These are phyloP conservation scores for Pyrenophora graminea DNA, from an alignment of 2,329 filamentous ascomycete genomes.

Conservation along the genomic window DNA sequence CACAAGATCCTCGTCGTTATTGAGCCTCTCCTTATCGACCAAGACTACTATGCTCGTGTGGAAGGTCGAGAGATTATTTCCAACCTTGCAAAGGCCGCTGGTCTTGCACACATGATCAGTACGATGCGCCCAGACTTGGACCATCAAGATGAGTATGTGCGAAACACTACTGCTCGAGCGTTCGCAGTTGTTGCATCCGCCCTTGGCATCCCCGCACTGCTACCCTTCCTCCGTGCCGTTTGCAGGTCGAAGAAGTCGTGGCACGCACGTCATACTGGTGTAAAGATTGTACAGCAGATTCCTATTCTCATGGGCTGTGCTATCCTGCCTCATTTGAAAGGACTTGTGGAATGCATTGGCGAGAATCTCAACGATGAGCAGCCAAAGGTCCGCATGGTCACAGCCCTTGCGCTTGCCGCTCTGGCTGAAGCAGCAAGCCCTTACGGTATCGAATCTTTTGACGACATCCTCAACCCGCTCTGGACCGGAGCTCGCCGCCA, in stretches of 20 bases:
- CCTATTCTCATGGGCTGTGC: constrained; percentile 98
- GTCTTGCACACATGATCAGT: constrained; percentile 97
- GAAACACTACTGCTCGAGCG: constrained; percentile 94
- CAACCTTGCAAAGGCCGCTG: constrained; percentile 94
- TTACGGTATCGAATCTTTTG: constrained; percentile 98
- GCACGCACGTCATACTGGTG: constrained; percentile 96
- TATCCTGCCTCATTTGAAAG: constrained; percentile 91
- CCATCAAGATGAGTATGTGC: constrained; percentile 96
- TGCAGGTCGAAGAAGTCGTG: constrained; percentile 99
- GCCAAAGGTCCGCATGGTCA: constrained; percentile 95
- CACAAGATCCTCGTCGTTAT: constrained; percentile 99
- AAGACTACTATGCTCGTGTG: constrained; percentile 98
- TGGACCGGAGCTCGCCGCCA: constrained; percentile 98
- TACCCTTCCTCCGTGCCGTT: constrained; percentile 93
- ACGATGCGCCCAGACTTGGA: constrained; percentile 99
- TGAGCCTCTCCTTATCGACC: constrained; percentile 97
- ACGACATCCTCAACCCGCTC: constrained; percentile 93
- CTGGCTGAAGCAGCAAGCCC: constrained; percentile 95
- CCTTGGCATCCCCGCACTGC: constrained; percentile 89
- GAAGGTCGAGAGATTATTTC: constrained; percentile 99
- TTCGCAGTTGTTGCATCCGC: constrained; percentile 97
- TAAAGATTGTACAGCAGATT: constrained; percentile 99
- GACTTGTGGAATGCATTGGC: constrained; percentile 92
- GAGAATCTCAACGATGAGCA: constrained; percentile 97
- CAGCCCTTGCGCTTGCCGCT: constrained; percentile 90